Evolutionary conservation across 1,139 yeast species (phyloP).

Genomic region (Saccharomyces hybrid): DNA sequence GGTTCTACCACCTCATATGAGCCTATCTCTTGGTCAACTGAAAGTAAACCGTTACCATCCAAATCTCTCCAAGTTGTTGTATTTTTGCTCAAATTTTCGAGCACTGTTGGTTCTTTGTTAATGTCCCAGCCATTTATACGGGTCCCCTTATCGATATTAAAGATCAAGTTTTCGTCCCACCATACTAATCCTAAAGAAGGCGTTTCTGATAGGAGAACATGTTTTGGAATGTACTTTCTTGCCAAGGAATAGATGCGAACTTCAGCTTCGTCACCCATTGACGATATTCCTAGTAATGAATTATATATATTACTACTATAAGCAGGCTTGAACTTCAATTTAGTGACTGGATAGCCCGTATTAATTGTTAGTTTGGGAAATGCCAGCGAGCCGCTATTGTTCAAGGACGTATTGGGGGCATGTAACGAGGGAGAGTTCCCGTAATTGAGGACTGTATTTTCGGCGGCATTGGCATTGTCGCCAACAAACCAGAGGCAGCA

Average conservation of each 20-base stretch:
- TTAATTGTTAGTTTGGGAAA: constrained; percentile 65
- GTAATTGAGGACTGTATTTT: constrained; percentile 9
- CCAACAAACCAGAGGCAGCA: constrained; percentile 33
- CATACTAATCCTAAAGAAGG: constrained; percentile 31
- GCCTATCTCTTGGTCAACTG: constrained; percentile 26
- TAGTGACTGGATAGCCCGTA: constrained; percentile 55
- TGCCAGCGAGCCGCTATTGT: constrained; percentile 22
- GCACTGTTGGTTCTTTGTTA: constrained; percentile 26
- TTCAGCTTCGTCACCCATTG: constrained; percentile 67
- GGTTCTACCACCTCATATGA: constrained; percentile 12
- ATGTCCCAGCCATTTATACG: constrained; percentile 30
- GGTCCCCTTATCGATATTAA: constrained; percentile 29
- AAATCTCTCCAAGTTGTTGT: constrained; percentile 32
- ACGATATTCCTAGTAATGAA: constrained; percentile 71
- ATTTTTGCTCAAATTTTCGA: constrained; percentile 26
- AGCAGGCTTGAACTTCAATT: constrained; percentile 45
- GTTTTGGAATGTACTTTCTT: constrained; percentile 69
- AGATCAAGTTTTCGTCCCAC: constrained; percentile 29
- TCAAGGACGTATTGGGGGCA: constrained; percentile 11
- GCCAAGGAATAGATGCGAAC: constrained; percentile 67
- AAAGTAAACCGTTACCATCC: constrained; percentile 31
- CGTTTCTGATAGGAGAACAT: constrained; percentile 34
- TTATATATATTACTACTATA: constrained; percentile 37
- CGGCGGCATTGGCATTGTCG: constrained; percentile 23
- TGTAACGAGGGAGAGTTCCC: constrained; percentile 7